Conservation (phyloP, 805 yeast species). For the Priceomyces melissophilus region DNA sequence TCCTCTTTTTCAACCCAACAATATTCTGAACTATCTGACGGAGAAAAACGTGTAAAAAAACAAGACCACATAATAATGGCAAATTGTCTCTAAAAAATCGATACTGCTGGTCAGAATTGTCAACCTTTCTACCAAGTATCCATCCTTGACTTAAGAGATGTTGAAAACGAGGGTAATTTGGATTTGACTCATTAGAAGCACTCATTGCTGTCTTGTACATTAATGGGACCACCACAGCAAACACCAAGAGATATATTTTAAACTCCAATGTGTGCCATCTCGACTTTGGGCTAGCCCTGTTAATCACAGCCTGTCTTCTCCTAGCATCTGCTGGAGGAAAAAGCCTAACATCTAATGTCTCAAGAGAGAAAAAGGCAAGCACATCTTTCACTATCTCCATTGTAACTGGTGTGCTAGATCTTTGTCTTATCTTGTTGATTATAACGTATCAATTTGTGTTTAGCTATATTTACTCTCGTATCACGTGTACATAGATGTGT, state of each 20-base stretch:
- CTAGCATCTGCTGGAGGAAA: conserved; percentile 32
- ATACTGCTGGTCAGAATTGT: conserved; percentile 89
- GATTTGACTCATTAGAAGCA: conserved; percentile 71
- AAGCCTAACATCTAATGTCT: conserved; percentile 51
- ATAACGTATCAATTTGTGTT: not conserved
- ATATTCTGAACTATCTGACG: conserved; percentile 36
- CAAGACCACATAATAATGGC: conserved; percentile 53
- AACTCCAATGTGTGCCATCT: conserved; percentile 81
- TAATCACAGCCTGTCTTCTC: conserved; percentile 28
- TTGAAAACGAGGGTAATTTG: conserved; percentile 64
- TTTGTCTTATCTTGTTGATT: not conserved
- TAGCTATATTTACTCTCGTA: not conserved
- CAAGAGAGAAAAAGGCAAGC: conserved; percentile 45
- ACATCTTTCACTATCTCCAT: conserved; percentile 14
- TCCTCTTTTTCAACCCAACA: conserved; percentile 30
- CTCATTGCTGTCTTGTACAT: conserved; percentile 80
- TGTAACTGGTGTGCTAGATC: not conserved
- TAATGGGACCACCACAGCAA: conserved; percentile 70
- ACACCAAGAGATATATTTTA: conserved; percentile 59
- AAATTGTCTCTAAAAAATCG: conserved; percentile 82
- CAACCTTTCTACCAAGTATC: conserved; percentile 87
- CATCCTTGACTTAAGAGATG: conserved; percentile 74
- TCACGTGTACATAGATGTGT: no score
- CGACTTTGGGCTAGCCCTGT: conserved; percentile 37
- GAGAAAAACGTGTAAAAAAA: conserved; percentile 49